Base-by-base conservation (phyloP, 2,329 filamentous ascomycete genomes). In the Phialophora macrospora region DNA sequence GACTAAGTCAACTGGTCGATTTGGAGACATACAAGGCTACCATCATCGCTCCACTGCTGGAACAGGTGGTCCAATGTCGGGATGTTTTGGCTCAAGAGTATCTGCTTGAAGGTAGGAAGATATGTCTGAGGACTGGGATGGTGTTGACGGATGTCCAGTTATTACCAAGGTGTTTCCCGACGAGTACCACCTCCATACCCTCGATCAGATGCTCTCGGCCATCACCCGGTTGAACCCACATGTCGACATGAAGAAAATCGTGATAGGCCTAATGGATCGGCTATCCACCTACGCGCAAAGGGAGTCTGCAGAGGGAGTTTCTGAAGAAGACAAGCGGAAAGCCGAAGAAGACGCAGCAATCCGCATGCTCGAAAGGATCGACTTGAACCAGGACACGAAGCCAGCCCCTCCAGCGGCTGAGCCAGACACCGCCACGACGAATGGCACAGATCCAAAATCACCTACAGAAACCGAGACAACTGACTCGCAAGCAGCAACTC, bases 101-200 rank as follows among this genome's bases (percentile, higher is more conserved):
- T 80, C 85, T 99, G 12, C 83, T 99, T 57, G 95, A 99, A 84
- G 85, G 85, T 84, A 77, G 63, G 74, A 9, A 28, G 32, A 62
- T 9, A 44, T 9, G 2, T 22, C 72, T 67, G 30, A 34, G 6
- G 4, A 5, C 20, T 11, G 24, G 41, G 11, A 32, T 24, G 22
- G 24, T 41, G 56, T 60, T 65, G 41, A 49, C 49, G 38, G 32
- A 8, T 17, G 22, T 22, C 11, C 68, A 87, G 95, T 99, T 69
- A 96, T 99, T 71, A 99, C 94, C 4, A 96, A 99, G 78, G 95
- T 98, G 60, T 99, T 99, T 81, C 95, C 95, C 0, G 95, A 99
- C 79, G 95, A 99, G 76, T 99, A 94, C 77, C 96, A 99, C 78
- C 87, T 99, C 24, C 93, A 99, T 76, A 99, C 95, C 0, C 86